Base-by-base conservation (phyloP, 805 yeast species). In the Candida tammaniensis region DNA sequence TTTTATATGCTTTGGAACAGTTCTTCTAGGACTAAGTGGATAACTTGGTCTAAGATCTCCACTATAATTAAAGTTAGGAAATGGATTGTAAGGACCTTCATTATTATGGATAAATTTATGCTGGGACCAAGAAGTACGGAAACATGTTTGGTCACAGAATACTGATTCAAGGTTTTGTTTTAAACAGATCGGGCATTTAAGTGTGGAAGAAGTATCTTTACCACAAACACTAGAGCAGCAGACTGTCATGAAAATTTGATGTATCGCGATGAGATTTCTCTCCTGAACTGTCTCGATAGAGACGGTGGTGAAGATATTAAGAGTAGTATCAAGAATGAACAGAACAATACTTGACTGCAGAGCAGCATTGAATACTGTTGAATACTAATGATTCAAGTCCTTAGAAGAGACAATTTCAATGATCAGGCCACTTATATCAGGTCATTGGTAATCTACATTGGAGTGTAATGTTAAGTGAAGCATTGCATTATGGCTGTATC, bases 171-270 rank as follows among this genome's bases (percentile, higher is more conserved):
- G 48, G 11, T 79, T 86, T 40, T 71, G 72, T 54, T 93, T 89
- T 42, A 93, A 62, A 60, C 98, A 93, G 11, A 89, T 69, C 0
- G 98, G 98, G 59, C 98, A 93, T 55, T 88, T 88, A 46, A 93
- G 68, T 26, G 71, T 60, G 14, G 94, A 82, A 3, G 67, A 67
- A 10, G 96, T 88, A 23, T 70, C 74, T 49, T 87, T 88, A 14
- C 93, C 93, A 67, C 98, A 93, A 48, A 78, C 85, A 14, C 85
- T 76, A 16, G 95, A 84, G 8, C 85, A 67, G 61, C 97, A 91
- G 27, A 52, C 36, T 25, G 52, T 30, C 35, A 52, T 37, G 36
- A 27, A 27, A 34, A 34, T 27, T 27, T 27, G n/a, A n/a, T n/a
- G n/a, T n/a, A n/a, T n/a, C n/a, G n/a, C n/a, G n/a, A n/a, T n/a